phyloP scores from a whole-genome alignment of 108 stramenopile species.

The Epithemia pelagica region DNA sequence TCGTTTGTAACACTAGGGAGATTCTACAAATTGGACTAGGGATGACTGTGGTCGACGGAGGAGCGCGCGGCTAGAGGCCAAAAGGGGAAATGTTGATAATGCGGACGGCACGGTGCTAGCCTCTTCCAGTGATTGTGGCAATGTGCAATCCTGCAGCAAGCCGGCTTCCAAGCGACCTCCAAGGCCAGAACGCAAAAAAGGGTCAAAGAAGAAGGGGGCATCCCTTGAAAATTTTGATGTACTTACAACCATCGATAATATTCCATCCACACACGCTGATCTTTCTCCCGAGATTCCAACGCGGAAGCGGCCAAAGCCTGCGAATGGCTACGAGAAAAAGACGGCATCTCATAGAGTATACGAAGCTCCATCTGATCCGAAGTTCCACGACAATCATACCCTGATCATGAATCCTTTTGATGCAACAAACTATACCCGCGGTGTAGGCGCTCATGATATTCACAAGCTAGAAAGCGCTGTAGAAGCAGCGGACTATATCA shows the following conservation, averaged over 20 bases:
- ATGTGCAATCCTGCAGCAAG: not conserved
- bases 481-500: slow-evolving; percentile 53
- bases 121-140: not conserved
- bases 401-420: slow-evolving; percentile 23
- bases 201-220: not conserved
- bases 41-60: not conserved
- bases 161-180: not conserved
- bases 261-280: not conserved
- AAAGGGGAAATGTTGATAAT: not conserved
- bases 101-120: not conserved
- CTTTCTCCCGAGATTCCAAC: not conserved
- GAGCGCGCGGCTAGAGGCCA: not conserved
- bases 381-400: not conserved
- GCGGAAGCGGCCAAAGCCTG: not conserved
- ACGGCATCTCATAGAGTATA: not conserved
- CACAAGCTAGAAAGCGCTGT: slow-evolving; percentile 17
- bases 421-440: slow-evolving; percentile 22
- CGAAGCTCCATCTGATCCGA: not conserved
- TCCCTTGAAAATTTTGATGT: not conserved
- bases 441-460: slow-evolving; percentile 29
- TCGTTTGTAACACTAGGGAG: not conserved
- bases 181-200: not conserved
- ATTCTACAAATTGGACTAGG: not conserved
- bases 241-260: not conserved
- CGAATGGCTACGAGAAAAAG: not conserved